Evolutionary conservation across 805 yeast genomes (phyloP).

Genomic region (Vanderwaltozyma polyspora): DNA sequence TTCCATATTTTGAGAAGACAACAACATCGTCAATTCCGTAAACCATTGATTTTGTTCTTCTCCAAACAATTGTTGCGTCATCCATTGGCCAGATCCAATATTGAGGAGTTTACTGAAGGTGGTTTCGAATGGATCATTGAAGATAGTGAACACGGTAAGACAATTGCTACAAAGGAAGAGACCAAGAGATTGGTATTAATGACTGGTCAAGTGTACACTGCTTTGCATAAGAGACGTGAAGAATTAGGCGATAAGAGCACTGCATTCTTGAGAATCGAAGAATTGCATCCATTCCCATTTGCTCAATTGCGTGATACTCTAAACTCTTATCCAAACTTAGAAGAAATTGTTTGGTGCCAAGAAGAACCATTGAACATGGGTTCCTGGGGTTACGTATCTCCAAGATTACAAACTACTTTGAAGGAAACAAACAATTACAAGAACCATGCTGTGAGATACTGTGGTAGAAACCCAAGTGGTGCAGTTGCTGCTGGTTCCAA

Average conservation of each 20-base stretch:
- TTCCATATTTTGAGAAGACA: conserved; percentile 98
- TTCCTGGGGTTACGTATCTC: conserved; percentile 65
- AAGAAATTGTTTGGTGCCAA: conserved; percentile 93
- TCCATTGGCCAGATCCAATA: conserved; percentile 85
- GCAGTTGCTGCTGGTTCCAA: conserved; percentile 97
- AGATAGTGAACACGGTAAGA: conserved; percentile 74
- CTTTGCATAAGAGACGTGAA: conserved; percentile 82
- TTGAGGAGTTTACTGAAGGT: conserved; percentile 80
- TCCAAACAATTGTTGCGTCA: conserved; percentile 92
- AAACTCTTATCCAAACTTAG: conserved; percentile 65
- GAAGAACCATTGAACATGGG: conserved; percentile 99
- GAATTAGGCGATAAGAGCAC: conserved; percentile 66
- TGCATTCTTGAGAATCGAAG: conserved; percentile 84
- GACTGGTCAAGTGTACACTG: conserved; percentile 91
- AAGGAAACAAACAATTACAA: conserved; percentile 62
- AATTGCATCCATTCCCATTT: conserved; percentile 97
- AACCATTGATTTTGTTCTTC: conserved; percentile 77
- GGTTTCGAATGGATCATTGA: conserved; percentile 95
- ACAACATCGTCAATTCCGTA: conserved; percentile 98
- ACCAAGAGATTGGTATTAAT: conserved; percentile 79
- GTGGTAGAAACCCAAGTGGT: conserved; percentile 97
- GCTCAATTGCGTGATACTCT: conserved; percentile 82
- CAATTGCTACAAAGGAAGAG: conserved; percentile 66
- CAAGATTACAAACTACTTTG: conserved; percentile 71
- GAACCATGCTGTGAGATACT: conserved; percentile 57